phyloP scores from a whole-genome alignment of 148 eudicot species.

The Spergularia bocconei region DNA sequence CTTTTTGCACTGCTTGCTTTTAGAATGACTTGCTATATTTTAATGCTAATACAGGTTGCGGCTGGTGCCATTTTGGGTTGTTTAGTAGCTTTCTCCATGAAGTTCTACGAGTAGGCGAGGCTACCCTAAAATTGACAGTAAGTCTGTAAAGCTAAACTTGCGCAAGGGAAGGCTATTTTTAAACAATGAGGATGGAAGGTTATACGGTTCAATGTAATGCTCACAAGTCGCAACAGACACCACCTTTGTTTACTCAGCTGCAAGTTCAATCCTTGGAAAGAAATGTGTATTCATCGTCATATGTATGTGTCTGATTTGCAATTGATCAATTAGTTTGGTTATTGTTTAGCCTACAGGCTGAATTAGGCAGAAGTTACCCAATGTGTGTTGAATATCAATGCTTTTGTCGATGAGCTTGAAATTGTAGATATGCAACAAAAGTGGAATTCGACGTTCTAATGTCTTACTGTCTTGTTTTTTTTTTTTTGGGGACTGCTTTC shows the following conservation, averaged over 20 bases:
- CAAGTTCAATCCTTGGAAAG: not conserved
- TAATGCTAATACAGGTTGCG: conserved; percentile 33
- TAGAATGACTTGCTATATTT: not conserved
- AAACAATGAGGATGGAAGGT: not conserved
- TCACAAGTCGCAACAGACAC: not conserved
- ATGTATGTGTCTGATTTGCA: not conserved
- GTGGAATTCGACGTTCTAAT: too few species aligned
- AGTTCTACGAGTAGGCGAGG: conserved; percentile 23
- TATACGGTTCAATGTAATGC: not conserved
- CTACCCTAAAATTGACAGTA: not conserved
- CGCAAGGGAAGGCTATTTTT: not conserved
- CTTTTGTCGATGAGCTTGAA: conserved; percentile 1
- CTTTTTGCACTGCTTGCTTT: not conserved
- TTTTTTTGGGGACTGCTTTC: too few species aligned
- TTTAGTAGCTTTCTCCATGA: conserved; percentile 39
- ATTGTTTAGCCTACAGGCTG: not conserved
- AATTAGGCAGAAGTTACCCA: not conserved
- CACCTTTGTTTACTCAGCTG: not conserved
- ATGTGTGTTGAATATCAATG: conserved; percentile 10
- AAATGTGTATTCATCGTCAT: conserved; percentile 14
- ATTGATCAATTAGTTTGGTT: not conserved
- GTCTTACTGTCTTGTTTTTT: too few species aligned
- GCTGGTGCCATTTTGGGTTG: conserved; percentile 47
- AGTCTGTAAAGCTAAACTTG: not conserved
- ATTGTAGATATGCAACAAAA: conserved; percentile 23